Base-by-base conservation (phyloP, 768 basidiomycete genomes). In the Tricholoma terreum region DNA sequence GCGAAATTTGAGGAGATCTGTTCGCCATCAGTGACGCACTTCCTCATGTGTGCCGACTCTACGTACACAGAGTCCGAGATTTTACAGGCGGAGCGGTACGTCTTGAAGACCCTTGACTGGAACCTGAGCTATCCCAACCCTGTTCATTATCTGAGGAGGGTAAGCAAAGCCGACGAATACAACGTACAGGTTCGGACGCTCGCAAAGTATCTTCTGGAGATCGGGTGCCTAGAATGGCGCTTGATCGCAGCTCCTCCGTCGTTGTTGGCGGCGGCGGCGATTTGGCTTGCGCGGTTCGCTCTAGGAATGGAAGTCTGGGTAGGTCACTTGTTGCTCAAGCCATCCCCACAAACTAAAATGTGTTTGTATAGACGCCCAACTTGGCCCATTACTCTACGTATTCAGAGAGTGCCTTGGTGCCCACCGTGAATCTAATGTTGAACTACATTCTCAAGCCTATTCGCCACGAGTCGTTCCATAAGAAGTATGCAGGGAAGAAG, bases 1-100 rank as follows among this genome's bases (percentile, higher is more conserved):
- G 85, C 94, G 30, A 99, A 99, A 73, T 94, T 96, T 55, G 97
- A 99, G 74, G 96, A 98, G 74, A 89, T 95, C 59, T 84, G 94
- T 52, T 86, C 94, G 2, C 96, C 97, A 2, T 91, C 91, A 1
- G 90, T 95, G 21, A 75, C 77, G n/a, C 90, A 96, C 73, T 94
- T 98, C 73, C 79, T 94, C 40, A 81, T 86, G 72, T 89, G 90
- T 17, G 95, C 94, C 61, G 85, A 85, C 43, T 87, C 93, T 59
- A 82, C 88, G 0, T 96, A 98, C 72, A 94, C 95, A 50, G 85
- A 97, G 61, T 83, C 91, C 0, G 80, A 83, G 64, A 80, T 84
- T 58, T 70, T 82, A 22, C 77, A 80, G 63, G 81, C 82, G 0
- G 96, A 99, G 75, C 84, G 90, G 56, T 98, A 98, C 68, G 84